These are phyloP conservation scores for Aspergillus sp. DNA, from an alignment of 2,329 filamentous ascomycete species.

Conservation along the genomic window DNA sequence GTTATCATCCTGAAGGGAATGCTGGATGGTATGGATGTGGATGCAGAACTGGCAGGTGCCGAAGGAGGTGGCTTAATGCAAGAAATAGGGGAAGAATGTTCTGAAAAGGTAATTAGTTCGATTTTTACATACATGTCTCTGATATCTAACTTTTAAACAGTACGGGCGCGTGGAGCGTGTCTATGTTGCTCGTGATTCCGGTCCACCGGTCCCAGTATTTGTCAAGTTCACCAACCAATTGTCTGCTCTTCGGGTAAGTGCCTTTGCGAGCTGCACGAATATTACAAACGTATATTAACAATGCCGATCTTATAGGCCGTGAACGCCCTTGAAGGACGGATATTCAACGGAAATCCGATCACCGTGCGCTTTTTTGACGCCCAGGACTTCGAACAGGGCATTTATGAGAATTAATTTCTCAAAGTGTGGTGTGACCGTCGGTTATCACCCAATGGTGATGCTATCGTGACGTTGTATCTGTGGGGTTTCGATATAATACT, in stretches of 20 bases:
- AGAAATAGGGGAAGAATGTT: constrained; percentile 93
- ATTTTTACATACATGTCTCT: neutral
- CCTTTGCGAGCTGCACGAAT: neutral
- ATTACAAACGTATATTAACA: neutral
- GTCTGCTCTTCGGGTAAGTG: constrained; percentile 75
- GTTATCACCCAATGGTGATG: neutral
- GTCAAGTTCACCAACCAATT: constrained; percentile 88
- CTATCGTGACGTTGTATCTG: neutral
- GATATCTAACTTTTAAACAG: constrained; percentile 40
- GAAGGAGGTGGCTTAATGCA: constrained; percentile 70
- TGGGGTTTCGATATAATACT: neutral
- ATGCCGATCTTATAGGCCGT: constrained; percentile 64
- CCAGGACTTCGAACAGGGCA: constrained; percentile 75
- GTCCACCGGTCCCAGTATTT: constrained; percentile 67
- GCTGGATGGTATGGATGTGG: constrained; percentile 80
- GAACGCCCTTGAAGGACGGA: constrained; percentile 80
- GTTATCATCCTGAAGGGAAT: constrained; percentile 83
- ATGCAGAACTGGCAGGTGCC: constrained; percentile 68
- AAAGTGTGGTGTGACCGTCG: neutral
- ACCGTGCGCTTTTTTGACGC: constrained; percentile 77
- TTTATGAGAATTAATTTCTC: constrained; percentile 44
- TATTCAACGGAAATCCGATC: constrained; percentile 86
- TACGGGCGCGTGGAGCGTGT: constrained; percentile 82
- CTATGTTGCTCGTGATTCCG: constrained; percentile 65
- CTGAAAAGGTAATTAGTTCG: constrained; percentile 61